Conservation (phyloP, 805 yeast species). For the Wickerhamomyces pijperi region DNA sequence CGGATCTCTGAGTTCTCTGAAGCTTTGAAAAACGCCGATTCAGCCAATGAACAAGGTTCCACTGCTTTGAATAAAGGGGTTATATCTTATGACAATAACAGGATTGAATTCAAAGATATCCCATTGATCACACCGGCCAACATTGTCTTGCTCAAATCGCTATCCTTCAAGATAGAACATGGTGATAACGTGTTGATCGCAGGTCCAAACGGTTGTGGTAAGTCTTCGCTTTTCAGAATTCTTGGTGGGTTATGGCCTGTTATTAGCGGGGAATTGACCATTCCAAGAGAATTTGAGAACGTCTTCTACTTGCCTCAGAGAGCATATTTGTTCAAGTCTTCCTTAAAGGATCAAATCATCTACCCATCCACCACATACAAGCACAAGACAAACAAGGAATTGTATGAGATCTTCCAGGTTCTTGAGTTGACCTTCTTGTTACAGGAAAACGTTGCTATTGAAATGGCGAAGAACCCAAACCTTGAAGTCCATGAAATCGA, state of each 20-base stretch:
- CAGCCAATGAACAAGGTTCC: conserved; percentile 12
- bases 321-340: conserved; percentile 59
- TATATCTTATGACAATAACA: conserved; percentile 40
- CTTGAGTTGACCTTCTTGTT: conserved; percentile 52
- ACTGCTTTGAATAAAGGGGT: conserved; percentile 12
- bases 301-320: conserved; percentile 88
- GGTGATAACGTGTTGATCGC: conserved; percentile 84
- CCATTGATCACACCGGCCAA: conserved; percentile 83
- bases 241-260: conserved; percentile 94
- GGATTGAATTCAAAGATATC: conserved; percentile 59
- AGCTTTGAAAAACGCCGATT: conserved; percentile 40
- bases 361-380: conserved; percentile 71
- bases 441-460: conserved; percentile 29
- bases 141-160: conserved; percentile 53
- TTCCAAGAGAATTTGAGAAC: conserved; percentile 47
- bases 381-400: conserved; percentile 30
- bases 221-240: conserved; percentile 82
- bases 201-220: conserved; percentile 96
- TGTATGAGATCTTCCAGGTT: conserved; percentile 41
- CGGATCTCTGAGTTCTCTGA: conserved; percentile 64
- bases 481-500: conserved; percentile 23
- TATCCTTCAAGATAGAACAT: conserved; percentile 61
- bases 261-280: conserved; percentile 38
- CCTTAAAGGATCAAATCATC: conserved; percentile 78
- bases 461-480: conserved; percentile 18